Conservation (phyloP, 306 rosid genomes). For the Leucaena leucocephala region DNA sequence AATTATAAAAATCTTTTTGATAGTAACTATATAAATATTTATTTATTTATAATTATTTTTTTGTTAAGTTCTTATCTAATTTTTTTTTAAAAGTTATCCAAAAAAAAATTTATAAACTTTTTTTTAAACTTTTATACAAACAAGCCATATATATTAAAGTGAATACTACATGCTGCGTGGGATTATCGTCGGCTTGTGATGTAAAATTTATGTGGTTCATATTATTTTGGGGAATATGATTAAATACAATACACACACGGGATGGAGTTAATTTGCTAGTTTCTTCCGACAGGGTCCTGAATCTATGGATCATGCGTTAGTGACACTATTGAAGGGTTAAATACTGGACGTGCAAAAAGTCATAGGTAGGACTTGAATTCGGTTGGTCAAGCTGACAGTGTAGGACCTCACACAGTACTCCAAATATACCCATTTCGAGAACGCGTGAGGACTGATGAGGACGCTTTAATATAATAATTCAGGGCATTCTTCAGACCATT, state of each 20-base stretch:
- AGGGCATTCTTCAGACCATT: not conserved
- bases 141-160: not conserved
- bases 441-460: not conserved
- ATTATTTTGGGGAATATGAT: not conserved
- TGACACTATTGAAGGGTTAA: not conserved
- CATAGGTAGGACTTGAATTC: not conserved
- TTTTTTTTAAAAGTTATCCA: too few species aligned
- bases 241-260: not conserved
- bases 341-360: not conserved
- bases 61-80: too few species aligned
- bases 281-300: constrained; percentile 7
- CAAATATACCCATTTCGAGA: too few species aligned
- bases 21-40: too few species aligned
- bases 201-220: not conserved
- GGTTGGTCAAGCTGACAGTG: not conserved
- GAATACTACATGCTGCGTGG: not conserved
- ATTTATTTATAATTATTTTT: too few species aligned
- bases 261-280: not conserved
- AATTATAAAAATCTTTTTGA: too few species aligned
- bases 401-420: not conserved
- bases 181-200: not conserved
- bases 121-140: too few species aligned
- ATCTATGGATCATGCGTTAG: not conserved
- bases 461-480: not conserved
- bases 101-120: too few species aligned